Percentiles rank a stretch among this genome's conserved stretches.
Conservation (phyloP, 73 alveolate genomes). For the Tetrahymena elliotti region DNA sequence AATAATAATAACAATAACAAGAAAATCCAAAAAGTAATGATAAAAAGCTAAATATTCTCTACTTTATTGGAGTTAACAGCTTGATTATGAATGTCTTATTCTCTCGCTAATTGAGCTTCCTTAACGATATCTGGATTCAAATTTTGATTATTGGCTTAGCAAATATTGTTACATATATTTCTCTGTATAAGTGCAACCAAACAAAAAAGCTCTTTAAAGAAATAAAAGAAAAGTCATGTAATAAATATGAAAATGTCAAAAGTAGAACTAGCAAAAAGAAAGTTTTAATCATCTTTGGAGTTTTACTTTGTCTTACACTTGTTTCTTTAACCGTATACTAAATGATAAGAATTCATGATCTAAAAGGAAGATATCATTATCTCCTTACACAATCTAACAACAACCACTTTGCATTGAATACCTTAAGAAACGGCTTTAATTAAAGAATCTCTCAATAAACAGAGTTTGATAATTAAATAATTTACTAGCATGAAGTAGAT, state of each 20-base stretch:
- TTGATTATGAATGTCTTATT: background rate
- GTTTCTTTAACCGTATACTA: background rate
- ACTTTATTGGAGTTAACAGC: background rate
- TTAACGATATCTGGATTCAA: background rate
- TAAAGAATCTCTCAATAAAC: too few relatives aligned
- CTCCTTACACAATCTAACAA: background rate
- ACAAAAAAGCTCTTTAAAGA: background rate
- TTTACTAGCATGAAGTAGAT: background rate
- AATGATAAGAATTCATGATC: background rate
- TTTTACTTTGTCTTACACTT: background rate
- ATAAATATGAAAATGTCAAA: background rate
- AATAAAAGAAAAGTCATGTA: background rate
- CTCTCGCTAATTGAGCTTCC: background rate
- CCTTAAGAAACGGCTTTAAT: background rate
- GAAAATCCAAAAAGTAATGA: background rate
- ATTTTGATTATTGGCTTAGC: background rate
- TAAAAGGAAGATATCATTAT: background rate
- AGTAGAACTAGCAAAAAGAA: background rate
- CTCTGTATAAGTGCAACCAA: background rate
- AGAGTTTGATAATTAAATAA: background rate
- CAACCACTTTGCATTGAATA: too few relatives aligned
- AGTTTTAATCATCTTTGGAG: background rate
- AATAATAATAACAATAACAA: too few relatives aligned
- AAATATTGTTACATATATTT: background rate
- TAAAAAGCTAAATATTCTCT: background rate